Base-by-base conservation (phyloP, 352 stramenopile species). In the Phytophthora cactorum region DNA sequence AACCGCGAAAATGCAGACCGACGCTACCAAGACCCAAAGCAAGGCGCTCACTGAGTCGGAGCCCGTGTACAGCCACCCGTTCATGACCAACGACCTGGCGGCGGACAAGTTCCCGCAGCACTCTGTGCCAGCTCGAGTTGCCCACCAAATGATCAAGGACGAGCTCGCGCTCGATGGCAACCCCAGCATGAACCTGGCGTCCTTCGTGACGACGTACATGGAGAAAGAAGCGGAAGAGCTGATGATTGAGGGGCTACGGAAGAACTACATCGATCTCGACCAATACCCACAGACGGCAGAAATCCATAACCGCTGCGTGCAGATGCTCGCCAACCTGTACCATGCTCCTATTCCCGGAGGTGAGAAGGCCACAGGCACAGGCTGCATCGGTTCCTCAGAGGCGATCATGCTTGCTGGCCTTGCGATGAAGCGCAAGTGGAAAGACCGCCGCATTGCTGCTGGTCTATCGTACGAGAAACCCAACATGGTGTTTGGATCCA, bases 401-500 rank as follows among this genome's bases (percentile, higher is more conserved):
- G 93, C 91, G 25, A 97, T 96, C 74, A 96, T 97, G 87, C 82
- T 97, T 29, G 88, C 90, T 5, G 89, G 88, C 2, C 63, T 98
- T 29, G 93, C 93, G 29, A 91, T 97, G 82, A 98, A 98, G 75
- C 92, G 91, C 75, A 84, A 84, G 56, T 98, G 92, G 91, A 88
- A 90, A 47, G 88, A 95, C 61, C 92, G 90, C 67, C 86, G 93
- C 60, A 82, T 87, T 46, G 86, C 86, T 9, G 74, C 82, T 4
- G 88, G 90, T 6, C 72, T 97, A 29, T 65, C 90, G 7, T 89
- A 77, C 61, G 90, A 97, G 68, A 91, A 88, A 28, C 93, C 93
- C 47, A 98, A 98, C 79, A 91, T 98, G 73, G 88, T 98, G n/a
- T 97, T 97, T 68, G 91, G 91, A 65, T 90, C 88, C 17, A 97